These are phyloP conservation scores for Phylloporus sp. DNA, from an alignment of 768 basidiomycete genomes.

Conservation along the genomic window DNA sequence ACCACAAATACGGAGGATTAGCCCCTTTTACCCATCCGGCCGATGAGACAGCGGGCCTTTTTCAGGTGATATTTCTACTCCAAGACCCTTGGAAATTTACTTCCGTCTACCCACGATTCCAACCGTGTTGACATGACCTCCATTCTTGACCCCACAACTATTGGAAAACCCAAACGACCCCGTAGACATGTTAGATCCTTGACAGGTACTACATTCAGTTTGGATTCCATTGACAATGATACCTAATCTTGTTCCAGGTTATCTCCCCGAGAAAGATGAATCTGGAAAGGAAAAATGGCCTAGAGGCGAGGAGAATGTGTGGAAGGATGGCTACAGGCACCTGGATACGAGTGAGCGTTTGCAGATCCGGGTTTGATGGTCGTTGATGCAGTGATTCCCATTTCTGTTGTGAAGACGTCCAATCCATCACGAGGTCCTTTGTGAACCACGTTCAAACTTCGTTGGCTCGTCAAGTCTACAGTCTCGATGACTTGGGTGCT, in stretches of 20 bases:
- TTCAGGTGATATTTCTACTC: background rate
- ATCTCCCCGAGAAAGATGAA: constrained; percentile 72
- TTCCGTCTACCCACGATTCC: background rate
- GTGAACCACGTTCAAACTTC: constrained; percentile 86
- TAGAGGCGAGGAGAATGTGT: constrained; percentile 68
- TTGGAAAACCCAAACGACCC: constrained; percentile 51
- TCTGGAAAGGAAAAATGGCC: constrained; percentile 85
- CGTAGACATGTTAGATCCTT: constrained; percentile 68
- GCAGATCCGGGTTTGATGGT: constrained; percentile 1
- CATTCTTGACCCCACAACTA: constrained; percentile 58
- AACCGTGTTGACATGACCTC: constrained; percentile 48
- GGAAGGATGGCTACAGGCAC: constrained; percentile 60
- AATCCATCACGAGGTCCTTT: constrained; percentile 65
- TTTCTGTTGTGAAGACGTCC: constrained; percentile 41
- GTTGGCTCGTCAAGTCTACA: constrained; percentile 87
- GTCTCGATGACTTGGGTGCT: constrained; percentile 79
- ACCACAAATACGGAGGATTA: too few relatives aligned
- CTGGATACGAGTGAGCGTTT: constrained; percentile 49
- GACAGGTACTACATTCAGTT: constrained; percentile 47
- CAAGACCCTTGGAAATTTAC: background rate
- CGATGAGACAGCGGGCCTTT: background rate
- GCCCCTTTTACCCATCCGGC: background rate
- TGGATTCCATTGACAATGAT: background rate
- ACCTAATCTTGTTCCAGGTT: constrained; percentile 49
- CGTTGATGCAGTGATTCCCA: constrained; percentile 4